Percentiles rank a stretch among this genome's conserved stretches.
Conservation (phyloP, 345 rosid species). For the Sonneratia alba region DNA sequence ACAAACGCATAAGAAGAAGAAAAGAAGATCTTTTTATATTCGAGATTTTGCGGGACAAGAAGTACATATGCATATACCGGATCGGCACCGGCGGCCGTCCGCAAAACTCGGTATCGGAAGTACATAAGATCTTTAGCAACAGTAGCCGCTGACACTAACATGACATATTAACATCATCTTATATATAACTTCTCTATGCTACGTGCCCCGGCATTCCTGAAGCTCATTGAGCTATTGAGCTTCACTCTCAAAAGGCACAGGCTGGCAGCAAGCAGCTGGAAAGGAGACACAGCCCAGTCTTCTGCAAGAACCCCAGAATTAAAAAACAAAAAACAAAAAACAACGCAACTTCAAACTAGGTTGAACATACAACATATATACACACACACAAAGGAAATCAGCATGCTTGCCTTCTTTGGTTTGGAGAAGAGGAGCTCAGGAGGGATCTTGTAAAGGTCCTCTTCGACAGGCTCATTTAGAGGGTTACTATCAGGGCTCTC, state of each 20-base stretch:
- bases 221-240: neutral
- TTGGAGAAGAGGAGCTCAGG: conserved; percentile 26
- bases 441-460: conserved; percentile 31
- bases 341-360: neutral
- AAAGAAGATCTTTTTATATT: neutral
- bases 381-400: neutral
- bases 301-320: conserved; percentile 16
- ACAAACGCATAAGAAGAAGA: neutral
- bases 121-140: neutral
- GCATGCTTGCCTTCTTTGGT: conserved; percentile 22
- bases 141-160: neutral
- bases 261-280: conserved; percentile 30
- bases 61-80: neutral
- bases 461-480: conserved; percentile 23
- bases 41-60: neutral
- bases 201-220: neutral
- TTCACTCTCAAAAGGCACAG: conserved; percentile 11
- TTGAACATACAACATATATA: neutral
- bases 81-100: neutral
- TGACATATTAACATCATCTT: neutral
- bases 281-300: conserved; percentile 22
- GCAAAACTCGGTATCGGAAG: neutral
- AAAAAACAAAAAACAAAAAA: neutral
- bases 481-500: neutral
- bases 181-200: neutral